phyloP scores from a whole-genome alignment of 2,329 filamentous ascomycete genomes.

The Trichoderma asperellum region DNA sequence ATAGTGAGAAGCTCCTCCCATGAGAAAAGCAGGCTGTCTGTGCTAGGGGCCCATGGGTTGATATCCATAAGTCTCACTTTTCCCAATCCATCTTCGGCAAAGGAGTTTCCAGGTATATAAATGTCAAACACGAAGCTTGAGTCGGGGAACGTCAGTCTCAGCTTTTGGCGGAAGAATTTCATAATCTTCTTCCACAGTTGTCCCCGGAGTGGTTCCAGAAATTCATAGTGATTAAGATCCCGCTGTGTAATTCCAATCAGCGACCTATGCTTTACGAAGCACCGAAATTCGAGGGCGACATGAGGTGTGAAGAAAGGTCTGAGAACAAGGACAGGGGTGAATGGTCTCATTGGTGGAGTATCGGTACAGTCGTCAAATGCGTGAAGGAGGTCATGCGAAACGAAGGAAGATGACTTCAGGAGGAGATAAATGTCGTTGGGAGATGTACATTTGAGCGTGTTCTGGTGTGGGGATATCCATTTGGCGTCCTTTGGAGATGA shows the following conservation, averaged over 20 bases:
- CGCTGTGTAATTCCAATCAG: conserved; percentile 86
- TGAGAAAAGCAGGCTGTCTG: conserved; percentile 84
- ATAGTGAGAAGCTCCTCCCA: conserved; percentile 85
- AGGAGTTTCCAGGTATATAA: conserved; percentile 74
- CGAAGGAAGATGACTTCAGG: conserved; percentile 91
- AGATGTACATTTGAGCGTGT: conserved; percentile 87
- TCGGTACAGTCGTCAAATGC: conserved; percentile 75
- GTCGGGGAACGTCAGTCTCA: conserved; percentile 81
- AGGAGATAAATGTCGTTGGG: conserved; percentile 93
- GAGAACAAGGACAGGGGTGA: conserved; percentile 80
- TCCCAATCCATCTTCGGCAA: conserved; percentile 63
- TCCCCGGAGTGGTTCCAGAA: conserved; percentile 67
- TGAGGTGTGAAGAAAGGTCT: conserved; percentile 88
- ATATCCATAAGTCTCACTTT: conserved; percentile 88
- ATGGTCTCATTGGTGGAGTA: conserved; percentile 48
- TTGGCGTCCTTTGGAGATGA: conserved; percentile 94
- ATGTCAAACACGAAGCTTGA: conserved; percentile 87
- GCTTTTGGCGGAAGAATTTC: conserved; percentile 74
- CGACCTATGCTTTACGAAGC: conserved; percentile 83
- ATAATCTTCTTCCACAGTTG: conserved; percentile 70
- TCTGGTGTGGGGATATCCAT: conserved; percentile 82
- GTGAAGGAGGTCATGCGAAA: conserved; percentile 92
- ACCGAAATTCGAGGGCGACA: conserved; percentile 90
- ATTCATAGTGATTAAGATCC: conserved; percentile 88
- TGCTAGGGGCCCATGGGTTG: conserved; percentile 90